These are phyloP conservation scores for Tuber aestivum DNA, from an alignment of 495 filamentous ascomycete species.

Conservation along the genomic window DNA sequence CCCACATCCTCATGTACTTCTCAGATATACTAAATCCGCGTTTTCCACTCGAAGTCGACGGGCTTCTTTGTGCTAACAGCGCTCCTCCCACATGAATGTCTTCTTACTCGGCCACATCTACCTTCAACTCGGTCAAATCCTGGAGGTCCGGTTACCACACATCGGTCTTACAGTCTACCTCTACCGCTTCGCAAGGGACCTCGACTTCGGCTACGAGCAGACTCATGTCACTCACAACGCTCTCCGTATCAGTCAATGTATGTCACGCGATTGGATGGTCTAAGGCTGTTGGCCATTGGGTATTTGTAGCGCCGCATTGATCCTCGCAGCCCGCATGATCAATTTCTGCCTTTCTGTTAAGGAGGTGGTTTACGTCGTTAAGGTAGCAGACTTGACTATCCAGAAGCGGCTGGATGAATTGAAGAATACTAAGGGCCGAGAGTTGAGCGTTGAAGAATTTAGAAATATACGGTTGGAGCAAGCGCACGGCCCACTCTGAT, in stretches of 20 bases:
- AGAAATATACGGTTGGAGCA: slow-evolving; percentile 60
- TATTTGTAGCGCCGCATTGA: slow-evolving; percentile 86
- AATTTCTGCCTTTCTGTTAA: slow-evolving; percentile 87
- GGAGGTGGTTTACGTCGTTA: slow-evolving; percentile 95
- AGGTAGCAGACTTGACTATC: slow-evolving; percentile 86
- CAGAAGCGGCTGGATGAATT: slow-evolving; percentile 86
- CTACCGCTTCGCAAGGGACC: slow-evolving; percentile 74
- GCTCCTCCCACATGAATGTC: slow-evolving; percentile 69
- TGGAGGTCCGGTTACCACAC: slow-evolving; percentile 62
- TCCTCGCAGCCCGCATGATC: slow-evolving; percentile 93
- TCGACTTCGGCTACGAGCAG: slow-evolving; percentile 76
- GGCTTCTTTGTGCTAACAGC: neutral
- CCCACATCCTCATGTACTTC: slow-evolving; percentile 92
- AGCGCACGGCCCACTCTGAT: slow-evolving; percentile 72
- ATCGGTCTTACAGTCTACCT: slow-evolving; percentile 72
- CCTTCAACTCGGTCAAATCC: slow-evolving; percentile 53
- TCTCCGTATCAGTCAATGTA: slow-evolving; percentile 74
- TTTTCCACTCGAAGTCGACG: neutral
- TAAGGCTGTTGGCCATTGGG: slow-evolving; percentile 87
- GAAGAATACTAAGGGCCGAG: slow-evolving; percentile 67
- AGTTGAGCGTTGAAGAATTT: slow-evolving; percentile 81
- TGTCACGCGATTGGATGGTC: slow-evolving; percentile 95
- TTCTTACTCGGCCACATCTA: slow-evolving; percentile 82
- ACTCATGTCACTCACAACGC: slow-evolving; percentile 80
- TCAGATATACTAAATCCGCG: slow-evolving; percentile 66